Conservation (phyloP, 257 asterid species). For the Fraxinus quadrangulata region DNA sequence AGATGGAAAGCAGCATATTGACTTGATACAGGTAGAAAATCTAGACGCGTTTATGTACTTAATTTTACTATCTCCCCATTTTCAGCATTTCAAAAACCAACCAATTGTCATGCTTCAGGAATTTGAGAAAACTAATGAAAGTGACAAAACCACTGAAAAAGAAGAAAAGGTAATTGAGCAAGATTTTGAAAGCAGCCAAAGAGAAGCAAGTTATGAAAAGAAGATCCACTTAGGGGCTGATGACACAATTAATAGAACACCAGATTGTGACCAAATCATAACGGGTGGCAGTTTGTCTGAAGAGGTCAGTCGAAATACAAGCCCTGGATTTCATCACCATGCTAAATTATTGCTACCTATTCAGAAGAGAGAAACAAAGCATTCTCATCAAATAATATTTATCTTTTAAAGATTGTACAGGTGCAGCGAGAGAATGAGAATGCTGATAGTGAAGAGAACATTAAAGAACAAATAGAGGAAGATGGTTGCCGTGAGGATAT, state of each 20-base stretch:
- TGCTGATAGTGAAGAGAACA: slow-evolving; percentile 13
- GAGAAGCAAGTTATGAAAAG: neutral
- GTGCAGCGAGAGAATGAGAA: slow-evolving; percentile 27
- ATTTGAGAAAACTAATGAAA: neutral
- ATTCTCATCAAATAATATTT: slow-evolving; percentile 9
- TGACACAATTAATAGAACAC: neutral
- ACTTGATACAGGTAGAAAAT: neutral
- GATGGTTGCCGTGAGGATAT: slow-evolving; percentile 28
- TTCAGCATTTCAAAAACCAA: slow-evolving; percentile 3
- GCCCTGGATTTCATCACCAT: neutral
- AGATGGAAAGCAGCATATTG: neutral
- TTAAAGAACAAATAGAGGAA: slow-evolving; percentile 23
- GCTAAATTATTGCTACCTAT: neutral
- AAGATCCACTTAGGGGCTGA: slow-evolving; percentile 3
- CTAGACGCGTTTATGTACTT: neutral
- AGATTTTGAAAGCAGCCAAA: slow-evolving; percentile 9
- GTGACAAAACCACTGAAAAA: slow-evolving; percentile 6
- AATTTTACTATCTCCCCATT: neutral
- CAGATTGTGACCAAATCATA: neutral
- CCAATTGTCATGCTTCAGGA: neutral
- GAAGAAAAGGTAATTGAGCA: slow-evolving; percentile 11
- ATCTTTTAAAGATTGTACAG: slow-evolving; percentile 27
- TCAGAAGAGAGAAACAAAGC: neutral
- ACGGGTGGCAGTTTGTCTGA: neutral
- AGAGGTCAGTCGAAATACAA: slow-evolving; percentile 3